A percentile compares a stretch with the other conserved stretches of the same genome.
phyloP scores from a whole-genome alignment of 805 yeast genomes.

The Saccharomyces kudriavzevii region DNA sequence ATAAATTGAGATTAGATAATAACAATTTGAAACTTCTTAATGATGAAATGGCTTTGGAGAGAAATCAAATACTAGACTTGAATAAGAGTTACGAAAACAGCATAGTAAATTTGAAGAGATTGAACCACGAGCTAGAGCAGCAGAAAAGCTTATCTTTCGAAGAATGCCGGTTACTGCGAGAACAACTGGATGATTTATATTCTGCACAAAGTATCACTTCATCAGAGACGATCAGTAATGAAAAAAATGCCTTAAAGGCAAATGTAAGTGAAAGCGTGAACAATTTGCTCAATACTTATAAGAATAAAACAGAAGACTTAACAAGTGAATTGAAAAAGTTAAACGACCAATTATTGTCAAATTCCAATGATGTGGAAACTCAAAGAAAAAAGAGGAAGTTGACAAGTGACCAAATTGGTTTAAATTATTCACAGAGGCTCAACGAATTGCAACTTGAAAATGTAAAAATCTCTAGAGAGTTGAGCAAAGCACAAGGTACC shows the following conservation, averaged over 20 bases:
- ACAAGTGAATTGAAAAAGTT: slow-evolving; percentile 32
- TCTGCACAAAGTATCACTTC: slow-evolving; percentile 11
- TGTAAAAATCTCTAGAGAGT: slow-evolving; percentile 31
- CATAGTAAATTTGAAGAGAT: slow-evolving; percentile 25
- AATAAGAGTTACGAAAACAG: slow-evolving; percentile 20
- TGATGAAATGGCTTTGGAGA: slow-evolving; percentile 32
- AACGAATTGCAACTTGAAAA: slow-evolving; percentile 37
- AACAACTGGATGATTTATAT: slow-evolving; percentile 44
- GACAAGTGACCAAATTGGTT: slow-evolving; percentile 20
- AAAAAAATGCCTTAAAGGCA: slow-evolving; percentile 10
- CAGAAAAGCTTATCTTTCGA: slow-evolving; percentile 45
- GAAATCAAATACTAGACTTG: slow-evolving; percentile 32
- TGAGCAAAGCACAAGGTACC: slow-evolving; percentile 33
- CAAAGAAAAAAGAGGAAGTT: slow-evolving; percentile 24
- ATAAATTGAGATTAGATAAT: slow-evolving; percentile 19
- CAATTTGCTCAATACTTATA: slow-evolving; percentile 47
- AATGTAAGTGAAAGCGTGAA: slow-evolving; percentile 15
- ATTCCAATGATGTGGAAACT: slow-evolving; percentile 8
- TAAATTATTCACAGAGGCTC: slow-evolving; percentile 26
- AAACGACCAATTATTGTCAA: slow-evolving; percentile 19
- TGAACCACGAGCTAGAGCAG: slow-evolving; percentile 40
- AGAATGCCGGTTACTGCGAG: slow-evolving; percentile 51
- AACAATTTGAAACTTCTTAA: slow-evolving; percentile 23
- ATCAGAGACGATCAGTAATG: slow-evolving; percentile 6
- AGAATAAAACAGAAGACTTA: slow-evolving; percentile 40